Evolutionary conservation across 176 grass and related monocot species (phyloP), one percentile per base, ranked within the genome.

Genomic region (Guadua angustifolia): DNA sequence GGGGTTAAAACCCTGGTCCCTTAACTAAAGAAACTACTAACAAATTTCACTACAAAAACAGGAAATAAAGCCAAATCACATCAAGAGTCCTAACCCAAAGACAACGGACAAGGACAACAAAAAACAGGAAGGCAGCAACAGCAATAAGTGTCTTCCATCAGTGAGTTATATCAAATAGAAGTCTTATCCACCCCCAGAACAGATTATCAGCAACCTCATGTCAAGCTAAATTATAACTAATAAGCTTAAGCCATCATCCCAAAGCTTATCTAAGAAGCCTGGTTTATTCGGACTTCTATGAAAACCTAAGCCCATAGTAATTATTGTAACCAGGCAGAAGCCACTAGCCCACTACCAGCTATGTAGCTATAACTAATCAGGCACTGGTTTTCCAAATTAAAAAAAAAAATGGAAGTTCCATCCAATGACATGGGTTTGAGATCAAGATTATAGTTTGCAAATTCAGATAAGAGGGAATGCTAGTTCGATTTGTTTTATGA

Each of bases 231-330:
- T 73, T 25, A 73, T 59, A 17, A 77, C 55, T 25, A 14, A 43
- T 39, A 44, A 39, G 11, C 56, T 62, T 78, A 78, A 45, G 53
- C 45, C 70, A 47, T 17, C 46, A 25, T 73, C 70, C 45, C 46
- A 16, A 47, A 73, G 15, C 15, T 1, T 51, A 44, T 73, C 24
- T 33, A 50, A 49, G 24, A 42, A 73, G 70, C 55, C 6, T 77
- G 53, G 7, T 59, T 57, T 76, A 77, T 25, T 73, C 21, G 0
- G 7, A 42, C 36, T 77, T 77, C 74, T 44, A 61, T 16, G 50
- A 58, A 5, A 46, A 78, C 21, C 19, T 61, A 78, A 62, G 8
- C 57, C 15, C 14, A 60, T 77, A 51, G 39, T 29, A 78, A 14
- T 16, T 25, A 42, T 40, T 60, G 21, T 42, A 56, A 43, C 52